A percentile compares a stretch with the other conserved stretches of the same genome.
phyloP scores from a whole-genome alignment of 768 basidiomycete species.

The Calocybe gangraenosa region DNA sequence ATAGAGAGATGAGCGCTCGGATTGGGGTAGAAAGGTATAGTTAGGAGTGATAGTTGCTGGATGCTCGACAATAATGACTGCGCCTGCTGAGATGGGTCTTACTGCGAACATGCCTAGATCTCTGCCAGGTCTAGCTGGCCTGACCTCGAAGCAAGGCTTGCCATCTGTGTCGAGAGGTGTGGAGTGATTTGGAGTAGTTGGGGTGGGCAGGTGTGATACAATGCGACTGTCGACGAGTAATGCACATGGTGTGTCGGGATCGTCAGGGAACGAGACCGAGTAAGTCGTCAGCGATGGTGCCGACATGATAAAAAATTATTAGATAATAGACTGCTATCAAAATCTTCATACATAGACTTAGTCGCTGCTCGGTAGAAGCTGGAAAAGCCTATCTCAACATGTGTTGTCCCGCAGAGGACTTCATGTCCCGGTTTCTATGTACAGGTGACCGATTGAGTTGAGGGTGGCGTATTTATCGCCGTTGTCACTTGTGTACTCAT shows the following conservation, averaged over 20 bases:
- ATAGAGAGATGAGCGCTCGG: slow-evolving; percentile 18
- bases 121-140: slow-evolving; percentile 18
- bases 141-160: slow-evolving; percentile 16
- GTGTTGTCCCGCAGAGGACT: no score
- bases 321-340: no score
- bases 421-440: no score
- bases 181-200: neutral
- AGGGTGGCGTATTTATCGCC: no score
- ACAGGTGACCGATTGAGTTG: no score
- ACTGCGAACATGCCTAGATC: slow-evolving; percentile 28
- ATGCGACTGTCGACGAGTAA: slow-evolving; percentile 14
- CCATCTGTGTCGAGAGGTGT: slow-evolving; percentile 10
- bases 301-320: neutral
- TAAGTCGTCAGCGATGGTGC: slow-evolving; percentile 10
- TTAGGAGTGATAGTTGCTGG: slow-evolving; percentile 23
- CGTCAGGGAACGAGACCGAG: slow-evolving; percentile 9
- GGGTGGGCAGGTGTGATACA: slow-evolving; percentile 8
- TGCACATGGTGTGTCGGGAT: slow-evolving; percentile 7
- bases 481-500: no score
- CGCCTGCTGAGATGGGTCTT: slow-evolving; percentile 17
- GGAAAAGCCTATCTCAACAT: no score
- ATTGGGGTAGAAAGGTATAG: slow-evolving; percentile 9
- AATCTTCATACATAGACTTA: no score
- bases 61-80: slow-evolving; percentile 22
- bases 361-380: no score